Evolutionary conservation across 2,329 filamentous ascomycete species (phyloP), one percentile per base, ranked within the genome.

Genomic region (Madurella fahalii): DNA sequence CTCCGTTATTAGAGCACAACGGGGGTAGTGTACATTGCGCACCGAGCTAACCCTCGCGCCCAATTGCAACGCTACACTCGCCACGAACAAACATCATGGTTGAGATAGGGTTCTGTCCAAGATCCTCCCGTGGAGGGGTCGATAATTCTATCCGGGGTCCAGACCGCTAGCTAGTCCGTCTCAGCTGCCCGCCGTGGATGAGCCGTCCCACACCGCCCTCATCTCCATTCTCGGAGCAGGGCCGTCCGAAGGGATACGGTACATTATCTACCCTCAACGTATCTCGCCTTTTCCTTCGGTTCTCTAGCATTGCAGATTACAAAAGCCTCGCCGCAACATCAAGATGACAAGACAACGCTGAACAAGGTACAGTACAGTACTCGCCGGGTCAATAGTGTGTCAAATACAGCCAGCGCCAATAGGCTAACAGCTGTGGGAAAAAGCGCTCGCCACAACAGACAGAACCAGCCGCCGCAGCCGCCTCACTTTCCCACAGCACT

Each of bases 221-320:
- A 57, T 54, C 55, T 54, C 55, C 58, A 56, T 60, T 60, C 50
- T 60, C 58, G 58, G 58, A 58, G 58, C 48, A 16, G 46, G 7
- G 53, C 41, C 41, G 42, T 47, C 53, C 50, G 42, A 25, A 41
- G 37, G 37, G 30, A 43, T 44, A 17, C 30, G 7, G 13, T 15
- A 42, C 34, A 12, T 30, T 41, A 15, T 5, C 34, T 9, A 13
- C 34, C 13, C 9, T 12, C 34, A 9, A 11, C 20, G 41, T 41
- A 17, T 4, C 40, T 16, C 12, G 4, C 37, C n/a, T 11, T 41
- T 18, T 41, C 15, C 17, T 18, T 17, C n/a, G 9, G 8, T 41
- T 16, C 40, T 16, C 11, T 13, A 20, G 18, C 18, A 13, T 20
- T 43, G 4, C 17, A 43, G 17, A n/a, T 41, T 17, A 41, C 18